These are phyloP conservation scores for Nephelium lappaceum DNA, from an alignment of 345 rosid species.

Conservation along the genomic window DNA sequence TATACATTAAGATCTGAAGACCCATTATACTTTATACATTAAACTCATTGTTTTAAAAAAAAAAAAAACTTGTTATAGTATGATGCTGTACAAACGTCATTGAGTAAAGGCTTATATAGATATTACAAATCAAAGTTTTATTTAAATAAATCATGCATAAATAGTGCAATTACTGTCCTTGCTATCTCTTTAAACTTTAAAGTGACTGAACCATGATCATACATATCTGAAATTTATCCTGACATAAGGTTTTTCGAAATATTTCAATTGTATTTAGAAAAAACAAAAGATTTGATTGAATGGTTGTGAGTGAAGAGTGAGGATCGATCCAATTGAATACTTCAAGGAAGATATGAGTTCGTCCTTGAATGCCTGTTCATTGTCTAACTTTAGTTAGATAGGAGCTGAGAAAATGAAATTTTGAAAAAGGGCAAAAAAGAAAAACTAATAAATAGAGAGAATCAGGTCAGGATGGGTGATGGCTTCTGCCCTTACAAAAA, in stretches of 20 bases:
- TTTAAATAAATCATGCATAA: no score
- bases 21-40: no score
- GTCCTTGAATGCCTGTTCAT: constrained; percentile 29
- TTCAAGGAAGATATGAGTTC: constrained; percentile 39
- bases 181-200: neutral
- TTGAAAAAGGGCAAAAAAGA: neutral
- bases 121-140: no score
- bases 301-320: neutral
- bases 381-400: constrained; percentile 36
- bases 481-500: neutral
- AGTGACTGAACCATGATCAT: no score
- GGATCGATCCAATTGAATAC: constrained; percentile 27
- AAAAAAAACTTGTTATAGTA: no score
- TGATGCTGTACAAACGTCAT: no score
- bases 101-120: no score
- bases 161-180: neutral
- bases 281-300: neutral
- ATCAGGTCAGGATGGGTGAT: neutral
- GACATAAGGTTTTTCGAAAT: no score
- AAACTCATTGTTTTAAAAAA: no score
- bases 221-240: neutral
- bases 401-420: constrained; percentile 20
- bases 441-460: neutral
- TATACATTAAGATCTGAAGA: no score
- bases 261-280: no score